phyloP scores from a whole-genome alignment of 2,329 filamentous ascomycete species.

The Tolypocladium paradoxum region DNA sequence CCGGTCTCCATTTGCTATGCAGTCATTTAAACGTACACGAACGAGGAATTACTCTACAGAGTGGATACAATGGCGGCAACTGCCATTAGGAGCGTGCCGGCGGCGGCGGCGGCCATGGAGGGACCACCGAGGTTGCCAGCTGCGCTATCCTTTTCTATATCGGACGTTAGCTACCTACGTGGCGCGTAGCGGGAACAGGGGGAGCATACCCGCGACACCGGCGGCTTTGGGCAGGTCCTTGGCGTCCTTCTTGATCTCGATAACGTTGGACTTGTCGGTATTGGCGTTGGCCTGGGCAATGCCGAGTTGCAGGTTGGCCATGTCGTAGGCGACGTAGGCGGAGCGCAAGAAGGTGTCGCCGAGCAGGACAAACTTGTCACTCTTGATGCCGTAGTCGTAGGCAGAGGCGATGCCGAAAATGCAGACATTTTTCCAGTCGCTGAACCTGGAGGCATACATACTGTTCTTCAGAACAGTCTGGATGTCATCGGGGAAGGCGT shows the following conservation, averaged over 20 bases:
- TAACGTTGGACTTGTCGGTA: slow-evolving; percentile 29
- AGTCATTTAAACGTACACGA: not conserved
- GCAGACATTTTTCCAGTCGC: slow-evolving; percentile 34
- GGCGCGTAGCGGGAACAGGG: not conserved
- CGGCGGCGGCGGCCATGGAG: slow-evolving; percentile 1
- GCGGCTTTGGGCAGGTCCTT: slow-evolving; percentile 30
- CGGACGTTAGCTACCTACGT: not conserved
- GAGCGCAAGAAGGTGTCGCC: slow-evolving; percentile 48
- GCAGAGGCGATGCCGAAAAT: slow-evolving; percentile 43
- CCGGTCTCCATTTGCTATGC: not conserved
- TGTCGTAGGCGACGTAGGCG: slow-evolving; percentile 46
- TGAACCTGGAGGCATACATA: slow-evolving; percentile 17
- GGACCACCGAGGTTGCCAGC: slow-evolving; percentile 9
- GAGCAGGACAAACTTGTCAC: slow-evolving; percentile 31
- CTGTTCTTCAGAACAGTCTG: slow-evolving; percentile 29
- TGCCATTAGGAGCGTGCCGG: slow-evolving; percentile 9
- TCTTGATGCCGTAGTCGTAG: slow-evolving; percentile 19
- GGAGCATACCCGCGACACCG: slow-evolving; percentile 28
- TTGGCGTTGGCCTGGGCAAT: slow-evolving; percentile 43
- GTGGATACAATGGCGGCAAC: slow-evolving; percentile 6
- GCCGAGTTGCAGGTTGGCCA: slow-evolving; percentile 37
- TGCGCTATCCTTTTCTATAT: slow-evolving; percentile 8
- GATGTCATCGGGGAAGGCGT: slow-evolving; percentile 30
- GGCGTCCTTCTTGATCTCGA: slow-evolving; percentile 30
- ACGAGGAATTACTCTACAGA: not conserved